Percentiles rank a stretch among this genome's conserved stretches.
Conservation (phyloP, 305 asterid genomes). For the Fraxinus latifolia region DNA sequence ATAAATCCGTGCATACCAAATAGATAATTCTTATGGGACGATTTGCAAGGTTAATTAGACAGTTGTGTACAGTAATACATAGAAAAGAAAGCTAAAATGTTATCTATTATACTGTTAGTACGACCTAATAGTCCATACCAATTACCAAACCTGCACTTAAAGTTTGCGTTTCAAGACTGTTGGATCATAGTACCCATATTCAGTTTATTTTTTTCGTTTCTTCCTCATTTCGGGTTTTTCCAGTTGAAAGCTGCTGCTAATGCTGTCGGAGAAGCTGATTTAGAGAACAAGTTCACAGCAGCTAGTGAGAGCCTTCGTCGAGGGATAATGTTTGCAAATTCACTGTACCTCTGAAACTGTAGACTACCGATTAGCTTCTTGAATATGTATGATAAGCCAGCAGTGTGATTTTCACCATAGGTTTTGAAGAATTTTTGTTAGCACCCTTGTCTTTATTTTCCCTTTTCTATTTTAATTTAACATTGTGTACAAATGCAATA, state of each 20-base stretch:
- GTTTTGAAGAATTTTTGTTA: neutral
- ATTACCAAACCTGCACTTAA: neutral
- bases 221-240: neutral
- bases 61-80: neutral
- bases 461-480: neutral
- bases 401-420: neutral
- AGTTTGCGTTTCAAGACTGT: neutral
- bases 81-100: neutral
- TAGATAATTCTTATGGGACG: neutral
- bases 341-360: conserved; percentile 61
- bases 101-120: neutral
- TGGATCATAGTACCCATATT: neutral
- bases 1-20: neutral
- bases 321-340: conserved; percentile 97
- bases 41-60: neutral
- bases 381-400: neutral
- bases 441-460: neutral
- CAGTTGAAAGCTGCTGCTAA: conserved; percentile 89
- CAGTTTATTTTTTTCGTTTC: neutral
- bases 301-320: conserved; percentile 93
- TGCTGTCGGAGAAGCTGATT: conserved; percentile 80
- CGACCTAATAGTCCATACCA: neutral
- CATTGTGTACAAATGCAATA: neutral
- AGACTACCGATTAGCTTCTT: neutral
- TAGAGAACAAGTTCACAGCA: conserved; percentile 75